Percentiles rank a stretch among this genome's conserved stretches.
Conservation (phyloP, 139 green algal genomes). For the Pedinophyceae sp. region DNA sequence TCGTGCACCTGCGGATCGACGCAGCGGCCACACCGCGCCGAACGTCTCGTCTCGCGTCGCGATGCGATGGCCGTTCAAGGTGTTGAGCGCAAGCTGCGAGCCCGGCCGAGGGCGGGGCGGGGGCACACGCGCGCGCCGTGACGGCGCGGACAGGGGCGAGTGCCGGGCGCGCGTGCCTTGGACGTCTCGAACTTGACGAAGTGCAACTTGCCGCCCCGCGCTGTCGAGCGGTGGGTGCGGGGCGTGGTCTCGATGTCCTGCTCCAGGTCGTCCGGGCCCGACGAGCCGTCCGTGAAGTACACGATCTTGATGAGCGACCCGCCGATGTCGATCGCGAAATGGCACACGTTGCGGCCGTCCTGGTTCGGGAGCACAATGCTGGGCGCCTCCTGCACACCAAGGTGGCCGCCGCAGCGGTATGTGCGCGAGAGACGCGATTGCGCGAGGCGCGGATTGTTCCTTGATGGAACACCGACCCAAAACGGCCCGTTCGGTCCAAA, state of each 20-base stretch:
- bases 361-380: slow-evolving; percentile 88
- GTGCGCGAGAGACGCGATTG: background rate
- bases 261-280: background rate
- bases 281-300: slow-evolving; percentile 71
- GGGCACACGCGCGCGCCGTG: too few species aligned
- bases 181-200: slow-evolving; percentile 97
- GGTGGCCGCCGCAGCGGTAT: background rate
- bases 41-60: too few species aligned
- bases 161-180: too few species aligned
- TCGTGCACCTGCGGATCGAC: too few species aligned
- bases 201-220: slow-evolving; percentile 58
- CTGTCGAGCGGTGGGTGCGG: background rate
- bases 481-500: background rate
- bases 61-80: too few species aligned
- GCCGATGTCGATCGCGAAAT: slow-evolving; percentile 90
- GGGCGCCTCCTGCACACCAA: slow-evolving; percentile 28
- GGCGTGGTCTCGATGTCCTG: background rate
- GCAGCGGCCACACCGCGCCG: too few species aligned
- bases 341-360: slow-evolving; percentile 54
- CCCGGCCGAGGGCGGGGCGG: too few species aligned
- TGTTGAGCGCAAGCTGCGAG: too few species aligned
- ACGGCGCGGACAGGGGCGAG: too few species aligned
- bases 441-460: too few species aligned
- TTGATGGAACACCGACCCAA: background rate
- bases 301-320: slow-evolving; percentile 94